Conservation (phyloP, 1,139 yeast species). For the Kodamaea ohmeri region DNA sequence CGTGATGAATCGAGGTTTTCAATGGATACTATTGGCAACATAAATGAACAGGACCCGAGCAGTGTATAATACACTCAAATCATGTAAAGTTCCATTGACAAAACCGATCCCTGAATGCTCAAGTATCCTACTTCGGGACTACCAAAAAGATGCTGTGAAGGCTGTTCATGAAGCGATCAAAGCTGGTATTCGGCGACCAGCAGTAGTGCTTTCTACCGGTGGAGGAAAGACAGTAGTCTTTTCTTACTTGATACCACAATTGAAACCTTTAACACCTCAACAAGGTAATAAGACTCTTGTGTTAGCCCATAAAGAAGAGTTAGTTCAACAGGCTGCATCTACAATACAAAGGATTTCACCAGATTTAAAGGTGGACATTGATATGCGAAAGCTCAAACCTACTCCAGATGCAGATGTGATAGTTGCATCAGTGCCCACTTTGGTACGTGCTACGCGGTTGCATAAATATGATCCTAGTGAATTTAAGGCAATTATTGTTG, state of each 20-base stretch:
- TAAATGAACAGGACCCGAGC: too few species aligned
- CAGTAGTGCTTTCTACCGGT: slow-evolving; percentile 89
- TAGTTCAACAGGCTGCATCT: slow-evolving; percentile 66
- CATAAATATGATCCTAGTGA: slow-evolving; percentile 52
- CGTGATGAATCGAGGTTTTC: too few species aligned
- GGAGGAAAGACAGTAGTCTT: slow-evolving; percentile 93
- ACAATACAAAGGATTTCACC: slow-evolving; percentile 54
- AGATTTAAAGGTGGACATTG: slow-evolving; percentile 55
- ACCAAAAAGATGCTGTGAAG: slow-evolving; percentile 70
- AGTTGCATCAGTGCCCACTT: slow-evolving; percentile 74
- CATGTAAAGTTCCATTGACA: too few species aligned
- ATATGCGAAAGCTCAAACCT: slow-evolving; percentile 58
- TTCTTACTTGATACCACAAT: slow-evolving; percentile 55
- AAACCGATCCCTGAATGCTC: too few species aligned
- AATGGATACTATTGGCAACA: too few species aligned
- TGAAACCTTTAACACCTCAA: slow-evolving; percentile 31
- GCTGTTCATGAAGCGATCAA: slow-evolving; percentile 51
- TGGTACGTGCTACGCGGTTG: slow-evolving; percentile 50
- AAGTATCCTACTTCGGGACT: slow-evolving; percentile 38
- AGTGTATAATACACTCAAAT: too few species aligned
- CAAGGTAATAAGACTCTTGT: slow-evolving; percentile 56
- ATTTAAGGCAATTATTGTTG: slow-evolving; percentile 74
- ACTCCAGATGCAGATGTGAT: slow-evolving; percentile 55
- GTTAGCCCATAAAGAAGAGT: slow-evolving; percentile 78
- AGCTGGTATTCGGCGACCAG: slow-evolving; percentile 56